phyloP scores from a whole-genome alignment of 306 rosid genomes.

The Dalbergia cultrata region DNA sequence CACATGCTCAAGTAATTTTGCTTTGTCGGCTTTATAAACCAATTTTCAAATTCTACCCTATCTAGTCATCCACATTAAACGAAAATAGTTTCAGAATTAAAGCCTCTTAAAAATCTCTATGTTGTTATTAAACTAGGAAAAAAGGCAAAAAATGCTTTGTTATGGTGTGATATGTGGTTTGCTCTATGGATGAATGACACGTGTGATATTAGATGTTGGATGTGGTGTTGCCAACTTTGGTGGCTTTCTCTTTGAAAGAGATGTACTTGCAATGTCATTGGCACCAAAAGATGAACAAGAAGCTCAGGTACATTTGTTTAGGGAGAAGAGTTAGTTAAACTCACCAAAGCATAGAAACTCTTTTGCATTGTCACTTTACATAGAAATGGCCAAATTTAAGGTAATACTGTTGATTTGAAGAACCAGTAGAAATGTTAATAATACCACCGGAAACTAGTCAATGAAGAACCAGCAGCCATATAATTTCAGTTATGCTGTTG shows the following conservation, averaged over 20 bases:
- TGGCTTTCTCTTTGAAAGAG: constrained; percentile 91
- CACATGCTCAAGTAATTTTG: background rate
- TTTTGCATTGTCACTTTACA: too few relatives aligned
- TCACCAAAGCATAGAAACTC: too few relatives aligned
- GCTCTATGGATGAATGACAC: constrained; percentile 30
- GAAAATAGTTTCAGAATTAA: background rate
- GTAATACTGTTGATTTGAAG: too few relatives aligned
- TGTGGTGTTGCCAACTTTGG: constrained; percentile 99
- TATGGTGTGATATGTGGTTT: background rate
- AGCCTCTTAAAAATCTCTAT: background rate
- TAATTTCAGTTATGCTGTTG: too few relatives aligned
- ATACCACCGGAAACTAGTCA: too few relatives aligned
- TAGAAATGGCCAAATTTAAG: too few relatives aligned
- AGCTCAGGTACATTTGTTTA: constrained; percentile 99
- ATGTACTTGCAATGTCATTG: constrained; percentile 88
- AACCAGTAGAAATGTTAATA: too few relatives aligned
- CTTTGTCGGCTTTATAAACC: background rate
- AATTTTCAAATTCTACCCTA: background rate
- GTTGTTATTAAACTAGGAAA: background rate
- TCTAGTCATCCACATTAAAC: background rate
- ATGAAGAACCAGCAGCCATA: too few relatives aligned
- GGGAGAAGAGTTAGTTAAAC: too few relatives aligned
- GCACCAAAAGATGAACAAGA: constrained; percentile 99
- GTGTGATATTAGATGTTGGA: constrained; percentile 96
- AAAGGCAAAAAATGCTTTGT: background rate